Evolutionary conservation across 768 basidiomycete species (phyloP).

Genomic region (Imleria badia): DNA sequence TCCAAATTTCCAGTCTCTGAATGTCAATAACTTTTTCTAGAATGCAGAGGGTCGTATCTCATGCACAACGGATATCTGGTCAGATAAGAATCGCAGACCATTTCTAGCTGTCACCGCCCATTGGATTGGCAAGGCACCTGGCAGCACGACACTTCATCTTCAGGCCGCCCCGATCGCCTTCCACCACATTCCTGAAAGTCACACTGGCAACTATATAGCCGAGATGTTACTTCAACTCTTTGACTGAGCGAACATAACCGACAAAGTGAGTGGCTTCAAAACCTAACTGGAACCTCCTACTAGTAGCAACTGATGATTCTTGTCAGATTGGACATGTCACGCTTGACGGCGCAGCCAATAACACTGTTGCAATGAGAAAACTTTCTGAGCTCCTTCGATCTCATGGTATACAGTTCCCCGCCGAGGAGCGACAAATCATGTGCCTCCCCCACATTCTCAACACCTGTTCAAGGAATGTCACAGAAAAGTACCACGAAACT

Average conservation of each 20-base stretch:
- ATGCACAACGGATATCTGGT: too few species aligned
- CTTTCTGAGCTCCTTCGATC: background rate
- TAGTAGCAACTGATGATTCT: too few species aligned
- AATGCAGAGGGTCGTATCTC: too few species aligned
- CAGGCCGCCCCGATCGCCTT: conserved; percentile 7
- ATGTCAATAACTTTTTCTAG: too few species aligned
- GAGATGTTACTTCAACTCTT: background rate
- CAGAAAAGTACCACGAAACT: background rate
- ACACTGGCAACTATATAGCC: conserved; percentile 12
- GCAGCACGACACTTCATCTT: conserved; percentile 2
- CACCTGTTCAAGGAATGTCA: background rate
- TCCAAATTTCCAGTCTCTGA: too few species aligned
- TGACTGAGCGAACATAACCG: background rate
- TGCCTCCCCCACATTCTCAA: background rate
- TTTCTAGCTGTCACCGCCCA: conserved; percentile 15
- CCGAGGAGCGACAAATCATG: too few species aligned
- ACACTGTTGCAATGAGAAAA: background rate
- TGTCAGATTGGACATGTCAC: background rate
- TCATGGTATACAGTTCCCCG: background rate
- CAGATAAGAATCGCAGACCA: too few species aligned
- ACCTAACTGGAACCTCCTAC: too few species aligned
- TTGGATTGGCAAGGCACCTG: background rate
- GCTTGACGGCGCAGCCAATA: too few species aligned
- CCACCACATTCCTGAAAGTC: conserved; percentile 13
- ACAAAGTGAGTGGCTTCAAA: background rate